phyloP scores from a whole-genome alignment of 345 rosid species.

The Aquilaria yunnanensis region DNA sequence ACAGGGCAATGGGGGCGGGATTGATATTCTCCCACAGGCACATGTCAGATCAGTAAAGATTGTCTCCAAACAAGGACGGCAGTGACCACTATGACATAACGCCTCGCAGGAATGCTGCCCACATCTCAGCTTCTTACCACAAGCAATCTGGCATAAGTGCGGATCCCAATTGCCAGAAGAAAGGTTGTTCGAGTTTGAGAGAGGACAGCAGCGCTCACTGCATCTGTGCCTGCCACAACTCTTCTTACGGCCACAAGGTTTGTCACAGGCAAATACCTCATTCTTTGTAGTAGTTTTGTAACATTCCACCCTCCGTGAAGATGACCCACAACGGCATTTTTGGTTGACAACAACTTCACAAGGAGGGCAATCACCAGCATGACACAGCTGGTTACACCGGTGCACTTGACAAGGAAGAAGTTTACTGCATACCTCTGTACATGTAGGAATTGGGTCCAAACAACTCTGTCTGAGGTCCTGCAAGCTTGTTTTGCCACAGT shows the following conservation, averaged over 20 bases:
- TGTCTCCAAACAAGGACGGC: slow-evolving; percentile 89
- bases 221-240: slow-evolving; percentile 92
- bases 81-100: slow-evolving; percentile 92
- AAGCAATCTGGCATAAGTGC: slow-evolving; percentile 78
- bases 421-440: slow-evolving; percentile 58
- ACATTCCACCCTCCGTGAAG: slow-evolving; percentile 71
- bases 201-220: slow-evolving; percentile 92
- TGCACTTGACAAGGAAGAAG: slow-evolving; percentile 69
- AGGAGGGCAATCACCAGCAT: slow-evolving; percentile 79
- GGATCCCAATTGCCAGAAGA: slow-evolving; percentile 67
- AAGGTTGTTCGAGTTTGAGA: slow-evolving; percentile 38
- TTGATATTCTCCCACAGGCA: slow-evolving; percentile 87
- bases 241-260: slow-evolving; percentile 82
- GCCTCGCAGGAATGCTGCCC: slow-evolving; percentile 89
- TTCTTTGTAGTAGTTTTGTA: slow-evolving; percentile 41
- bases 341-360: slow-evolving; percentile 63
- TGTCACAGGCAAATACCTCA: slow-evolving; percentile 64
- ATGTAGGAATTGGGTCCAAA: slow-evolving; percentile 81
- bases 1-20: slow-evolving; percentile 95
- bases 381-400: slow-evolving; percentile 64
- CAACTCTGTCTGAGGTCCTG: slow-evolving; percentile 69
- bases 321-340: slow-evolving; percentile 76
- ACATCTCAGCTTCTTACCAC: slow-evolving; percentile 90
- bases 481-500: slow-evolving; percentile 75
- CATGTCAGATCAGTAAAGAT: slow-evolving; percentile 85